phyloP scores from a whole-genome alignment of 2,329 filamentous ascomycete species.

The Diaporthe australafricana region DNA sequence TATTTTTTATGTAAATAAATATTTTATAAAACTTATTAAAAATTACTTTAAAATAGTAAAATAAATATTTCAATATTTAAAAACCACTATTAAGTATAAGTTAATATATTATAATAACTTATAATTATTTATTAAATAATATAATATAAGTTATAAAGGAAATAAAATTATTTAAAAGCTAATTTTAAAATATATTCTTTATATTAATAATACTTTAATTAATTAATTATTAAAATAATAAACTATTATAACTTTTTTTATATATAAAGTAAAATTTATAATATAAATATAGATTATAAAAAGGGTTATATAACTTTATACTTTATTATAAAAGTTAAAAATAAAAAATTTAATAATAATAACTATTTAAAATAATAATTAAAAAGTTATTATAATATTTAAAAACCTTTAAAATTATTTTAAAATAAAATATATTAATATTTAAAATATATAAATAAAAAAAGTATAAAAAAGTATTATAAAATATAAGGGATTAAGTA shows the following conservation, averaged over 20 bases:
- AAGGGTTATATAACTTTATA: background rate
- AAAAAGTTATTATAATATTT: background rate
- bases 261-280: constrained; percentile 1
- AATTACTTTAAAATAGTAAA: too few relatives aligned
- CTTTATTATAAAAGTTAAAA: too few relatives aligned
- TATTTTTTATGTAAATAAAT: background rate
- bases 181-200: too few relatives aligned
- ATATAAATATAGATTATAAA: background rate
- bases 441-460: background rate
- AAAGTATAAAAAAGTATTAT: background rate
- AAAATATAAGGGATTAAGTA: too few relatives aligned
- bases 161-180: too few relatives aligned
- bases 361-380: background rate
- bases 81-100: too few relatives aligned
- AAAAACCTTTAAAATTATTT: background rate
- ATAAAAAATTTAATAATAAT: background rate
- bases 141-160: too few relatives aligned
- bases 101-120: too few relatives aligned
- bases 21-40: too few relatives aligned
- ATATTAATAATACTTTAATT: background rate
- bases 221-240: background rate
- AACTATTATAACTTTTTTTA: background rate
- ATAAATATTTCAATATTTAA: too few relatives aligned
- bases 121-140: too few relatives aligned
- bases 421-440: background rate